Percentiles rank a stretch among this genome's conserved stretches.
Conservation (phyloP, 192 early-diverging fungal genomes). For the Diversispora epigaea region DNA sequence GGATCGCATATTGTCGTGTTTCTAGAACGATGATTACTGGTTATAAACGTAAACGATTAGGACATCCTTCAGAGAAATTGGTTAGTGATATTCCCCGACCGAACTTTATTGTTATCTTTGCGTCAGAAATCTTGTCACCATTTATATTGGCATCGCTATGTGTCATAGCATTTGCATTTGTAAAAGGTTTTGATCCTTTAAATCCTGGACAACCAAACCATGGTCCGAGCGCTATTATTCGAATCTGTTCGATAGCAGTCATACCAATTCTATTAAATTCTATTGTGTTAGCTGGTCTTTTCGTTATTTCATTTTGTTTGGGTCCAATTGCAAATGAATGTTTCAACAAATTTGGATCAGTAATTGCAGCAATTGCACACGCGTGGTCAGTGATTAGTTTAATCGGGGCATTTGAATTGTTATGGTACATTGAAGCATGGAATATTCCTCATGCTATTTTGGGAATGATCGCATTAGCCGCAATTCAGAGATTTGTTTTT, state of each 20-base stretch:
- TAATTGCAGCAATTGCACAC: conserved; percentile 67
- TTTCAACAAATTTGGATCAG: conserved; percentile 69
- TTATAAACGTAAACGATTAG: conserved; percentile 73
- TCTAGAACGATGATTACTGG: conserved; percentile 74
- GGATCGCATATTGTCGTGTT: conserved; percentile 73
- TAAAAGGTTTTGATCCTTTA: conserved; percentile 57
- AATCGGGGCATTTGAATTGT: conserved; percentile 60
- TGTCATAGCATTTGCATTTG: conserved; percentile 64
- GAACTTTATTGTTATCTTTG: conserved; percentile 65
- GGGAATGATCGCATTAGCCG: conserved; percentile 63
- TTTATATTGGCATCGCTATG: conserved; percentile 62
- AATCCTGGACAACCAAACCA: conserved; percentile 32
- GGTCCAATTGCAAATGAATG: conserved; percentile 61
- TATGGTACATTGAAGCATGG: conserved; percentile 72
- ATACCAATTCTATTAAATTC: conserved; percentile 72
- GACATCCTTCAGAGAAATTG: conserved; percentile 62
- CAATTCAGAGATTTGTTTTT: conserved; percentile 69
- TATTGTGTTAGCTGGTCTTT: conserved; percentile 59
- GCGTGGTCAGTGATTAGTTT: conserved; percentile 60
- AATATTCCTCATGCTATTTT: conserved; percentile 60
- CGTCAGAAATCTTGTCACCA: conserved; percentile 71
- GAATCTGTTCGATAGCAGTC: conserved; percentile 62
- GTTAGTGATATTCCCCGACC: conserved; percentile 64
- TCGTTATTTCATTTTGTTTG: conserved; percentile 63
- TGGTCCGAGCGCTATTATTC: conserved; percentile 54